These are phyloP conservation scores for Conringia planisiliqua DNA, from an alignment of 345 rosid species.

Conservation along the genomic window DNA sequence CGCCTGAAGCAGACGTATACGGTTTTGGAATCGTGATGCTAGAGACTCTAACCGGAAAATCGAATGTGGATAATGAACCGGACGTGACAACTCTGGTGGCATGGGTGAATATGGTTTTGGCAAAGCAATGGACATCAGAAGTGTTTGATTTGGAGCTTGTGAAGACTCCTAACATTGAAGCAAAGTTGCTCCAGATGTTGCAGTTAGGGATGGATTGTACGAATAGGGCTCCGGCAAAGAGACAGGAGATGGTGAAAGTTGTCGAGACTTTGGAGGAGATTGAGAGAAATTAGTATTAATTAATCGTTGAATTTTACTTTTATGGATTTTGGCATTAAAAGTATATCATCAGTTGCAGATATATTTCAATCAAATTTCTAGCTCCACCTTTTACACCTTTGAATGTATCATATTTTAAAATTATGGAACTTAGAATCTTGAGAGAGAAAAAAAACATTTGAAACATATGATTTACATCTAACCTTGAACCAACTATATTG, in stretches of 20 bases:
- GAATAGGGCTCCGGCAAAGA: slow-evolving; percentile 56
- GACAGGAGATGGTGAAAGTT: slow-evolving; percentile 65
- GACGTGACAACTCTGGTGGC: slow-evolving; percentile 69
- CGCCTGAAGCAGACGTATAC: slow-evolving; percentile 77
- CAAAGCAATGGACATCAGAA: slow-evolving; percentile 95
- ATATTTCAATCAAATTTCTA: neutral
- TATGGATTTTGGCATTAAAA: neutral
- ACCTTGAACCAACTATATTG: neutral
- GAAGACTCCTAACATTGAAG: slow-evolving; percentile 77
- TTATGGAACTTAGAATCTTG: too few species aligned
- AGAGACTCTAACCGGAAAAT: slow-evolving; percentile 85
- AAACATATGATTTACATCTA: too few species aligned
- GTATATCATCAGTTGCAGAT: neutral
- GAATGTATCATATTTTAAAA: neutral
- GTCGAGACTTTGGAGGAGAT: slow-evolving; percentile 63
- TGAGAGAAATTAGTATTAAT: slow-evolving; percentile 29
- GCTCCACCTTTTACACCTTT: neutral
- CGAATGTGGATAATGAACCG: slow-evolving; percentile 47
- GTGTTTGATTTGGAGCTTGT: slow-evolving; percentile 82
- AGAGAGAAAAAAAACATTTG: too few species aligned
- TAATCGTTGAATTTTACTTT: neutral
- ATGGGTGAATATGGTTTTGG: slow-evolving; percentile 80
- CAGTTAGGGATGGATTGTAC: slow-evolving; percentile 71
- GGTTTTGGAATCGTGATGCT: slow-evolving; percentile 80
- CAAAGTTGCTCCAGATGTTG: slow-evolving; percentile 86